These are phyloP conservation scores for Lentinula edodes DNA, from an alignment of 768 basidiomycete genomes.

Conservation along the genomic window DNA sequence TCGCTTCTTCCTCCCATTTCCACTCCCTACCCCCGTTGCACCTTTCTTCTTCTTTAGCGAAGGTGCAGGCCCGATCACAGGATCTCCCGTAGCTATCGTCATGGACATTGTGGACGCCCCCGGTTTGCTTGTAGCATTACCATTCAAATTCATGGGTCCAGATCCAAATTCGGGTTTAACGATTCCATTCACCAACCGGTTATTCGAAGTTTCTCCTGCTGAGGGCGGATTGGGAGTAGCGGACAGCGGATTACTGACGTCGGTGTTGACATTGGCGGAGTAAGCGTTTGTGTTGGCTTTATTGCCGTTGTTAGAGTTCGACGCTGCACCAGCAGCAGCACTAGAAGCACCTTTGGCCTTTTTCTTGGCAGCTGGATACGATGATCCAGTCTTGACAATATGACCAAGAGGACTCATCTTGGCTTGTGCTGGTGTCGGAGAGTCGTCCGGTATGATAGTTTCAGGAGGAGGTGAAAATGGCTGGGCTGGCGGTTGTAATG, in stretches of 20 bases:
- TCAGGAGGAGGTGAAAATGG: conserved; percentile 11
- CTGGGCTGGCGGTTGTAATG: background rate
- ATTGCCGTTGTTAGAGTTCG: conserved; percentile 1
- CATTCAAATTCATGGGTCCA: conserved; percentile 14
- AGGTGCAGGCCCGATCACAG: conserved; percentile 11
- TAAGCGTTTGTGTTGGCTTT: background rate
- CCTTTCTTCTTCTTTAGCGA: conserved; percentile 44
- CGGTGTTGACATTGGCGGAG: background rate
- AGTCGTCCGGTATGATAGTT: conserved; percentile 58
- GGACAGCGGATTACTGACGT: background rate
- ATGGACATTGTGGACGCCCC: background rate
- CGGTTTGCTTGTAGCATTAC: background rate
- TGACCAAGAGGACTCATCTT: conserved; percentile 82
- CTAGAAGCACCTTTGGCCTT: conserved; percentile 26
- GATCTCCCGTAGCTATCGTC: background rate
- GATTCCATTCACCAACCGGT: background rate
- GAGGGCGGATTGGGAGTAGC: background rate
- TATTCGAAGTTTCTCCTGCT: conserved; percentile 1
- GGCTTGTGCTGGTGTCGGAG: conserved; percentile 47
- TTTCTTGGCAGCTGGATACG: conserved; percentile 56
- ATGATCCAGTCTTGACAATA: conserved; percentile 47
- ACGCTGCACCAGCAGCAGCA: conserved; percentile 10
- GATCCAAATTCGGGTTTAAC: conserved; percentile 15
- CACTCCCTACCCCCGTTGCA: conserved; percentile 33
- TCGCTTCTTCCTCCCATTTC: conserved; percentile 40